Evolutionary conservation across 148 eudicot genomes (phyloP), one percentile per base, ranked within the genome.

Genomic region (Polygonum maritimum): DNA sequence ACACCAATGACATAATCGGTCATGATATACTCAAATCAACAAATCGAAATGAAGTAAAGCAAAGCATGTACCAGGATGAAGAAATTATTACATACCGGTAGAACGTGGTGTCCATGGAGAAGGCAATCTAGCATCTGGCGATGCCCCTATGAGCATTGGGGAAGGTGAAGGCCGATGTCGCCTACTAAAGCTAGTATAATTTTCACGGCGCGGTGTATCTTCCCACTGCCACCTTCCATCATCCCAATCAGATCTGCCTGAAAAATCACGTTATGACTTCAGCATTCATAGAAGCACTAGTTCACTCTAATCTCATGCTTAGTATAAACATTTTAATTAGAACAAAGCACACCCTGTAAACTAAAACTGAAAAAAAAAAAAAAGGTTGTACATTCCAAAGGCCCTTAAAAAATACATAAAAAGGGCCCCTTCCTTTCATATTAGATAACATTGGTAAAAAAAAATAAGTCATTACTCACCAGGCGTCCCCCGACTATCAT

Each of bases 191-290:
- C 78, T 78, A 78, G 86, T 76, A 60, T 80, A 78, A 75, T 86
- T 82, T 73, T 92, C 97, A 49, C 90, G 88, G 6, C 81, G 84
- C 14, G 98, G 98, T 58, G 96, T 81, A 72, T 92, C 98, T 78
- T 95, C 91, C 98, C 98, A 95, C 76, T 92, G 97, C 92, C 91
- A 92, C 79, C 92, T 85, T 62, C 98, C 94, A 80, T 90, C 90
- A 87, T 95, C 98, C 98, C 98, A 92, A 35, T 95, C 97, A 80
- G 92, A 90, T 84, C 91, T 85, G 22, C 92, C 98, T 95, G 83
- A 75, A 78, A 70, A 54, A 48, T 21, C 41, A 31, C 54, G 38
- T 11, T 73, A 18, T 48, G 13, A 75, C 9, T 36, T 35, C 9
- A 21, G 26, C 18, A 74, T 52, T 41, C 38, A n/a, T 63, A 69